Conservation (phyloP, 176 grass and related monocot genomes). For the Elaeis guineensis region DNA sequence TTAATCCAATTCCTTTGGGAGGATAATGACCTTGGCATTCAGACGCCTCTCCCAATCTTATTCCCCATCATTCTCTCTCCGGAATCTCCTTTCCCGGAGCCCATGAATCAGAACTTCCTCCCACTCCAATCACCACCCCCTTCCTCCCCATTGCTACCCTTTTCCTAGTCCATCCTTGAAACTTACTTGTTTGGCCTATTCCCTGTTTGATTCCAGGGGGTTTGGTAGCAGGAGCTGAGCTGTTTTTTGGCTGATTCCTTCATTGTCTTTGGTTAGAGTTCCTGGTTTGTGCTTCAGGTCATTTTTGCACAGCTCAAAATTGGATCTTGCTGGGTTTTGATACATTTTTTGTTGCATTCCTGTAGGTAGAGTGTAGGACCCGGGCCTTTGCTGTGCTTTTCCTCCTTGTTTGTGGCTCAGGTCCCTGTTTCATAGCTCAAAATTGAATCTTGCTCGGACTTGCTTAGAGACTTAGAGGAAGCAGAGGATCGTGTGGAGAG, state of each 20-base stretch:
- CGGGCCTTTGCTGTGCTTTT: not conserved
- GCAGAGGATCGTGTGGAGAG: too few relatives aligned
- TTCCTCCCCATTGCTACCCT: not conserved
- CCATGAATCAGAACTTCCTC: constrained; percentile 29
- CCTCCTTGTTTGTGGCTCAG: not conserved
- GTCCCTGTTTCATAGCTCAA: not conserved
- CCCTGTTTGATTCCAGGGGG: too few relatives aligned
- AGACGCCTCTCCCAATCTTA: not conserved
- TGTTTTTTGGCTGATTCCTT: too few relatives aligned
- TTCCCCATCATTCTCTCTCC: constrained; percentile 4
- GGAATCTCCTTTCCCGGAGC: constrained; percentile 17
- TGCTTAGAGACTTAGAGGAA: too few relatives aligned
- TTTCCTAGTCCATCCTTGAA: too few relatives aligned
- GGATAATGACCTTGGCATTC: constrained; percentile 5
- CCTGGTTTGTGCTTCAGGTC: not conserved
- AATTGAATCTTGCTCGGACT: not conserved
- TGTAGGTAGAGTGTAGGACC: too few relatives aligned
- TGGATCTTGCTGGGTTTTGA: constrained; percentile 3
- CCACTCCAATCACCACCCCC: not conserved
- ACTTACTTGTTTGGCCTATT: too few relatives aligned
- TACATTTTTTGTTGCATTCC: not conserved
- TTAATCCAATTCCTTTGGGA: constrained; percentile 13
- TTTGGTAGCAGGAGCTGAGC: too few relatives aligned
- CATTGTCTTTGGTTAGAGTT: not conserved
- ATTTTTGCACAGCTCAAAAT: not conserved